These are phyloP conservation scores for Scheffersomyces stipitis DNA, from an alignment of 805 yeast genomes.

Conservation along the genomic window DNA sequence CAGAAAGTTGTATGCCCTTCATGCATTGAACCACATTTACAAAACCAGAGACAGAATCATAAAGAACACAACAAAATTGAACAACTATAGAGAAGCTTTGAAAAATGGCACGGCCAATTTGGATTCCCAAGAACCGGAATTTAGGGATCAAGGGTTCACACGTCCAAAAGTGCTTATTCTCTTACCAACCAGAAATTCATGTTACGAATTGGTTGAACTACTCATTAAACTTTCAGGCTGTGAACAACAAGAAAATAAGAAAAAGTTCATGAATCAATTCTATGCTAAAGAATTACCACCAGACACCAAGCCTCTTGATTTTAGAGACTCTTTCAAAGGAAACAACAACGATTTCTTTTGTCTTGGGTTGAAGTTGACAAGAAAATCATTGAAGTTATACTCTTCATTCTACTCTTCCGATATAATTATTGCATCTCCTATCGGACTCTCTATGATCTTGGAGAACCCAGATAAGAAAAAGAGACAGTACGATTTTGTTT, in stretches of 20 bases:
- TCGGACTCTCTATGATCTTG: constrained; percentile 74
- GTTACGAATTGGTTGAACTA: constrained; percentile 64
- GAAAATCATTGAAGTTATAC: constrained; percentile 82
- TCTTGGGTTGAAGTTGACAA: constrained; percentile 84
- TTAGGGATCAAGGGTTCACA: constrained; percentile 92
- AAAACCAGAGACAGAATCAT: constrained; percentile 86
- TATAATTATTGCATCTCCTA: constrained; percentile 85
- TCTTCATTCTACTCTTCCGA: constrained; percentile 84
- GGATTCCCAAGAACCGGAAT: constrained; percentile 50
- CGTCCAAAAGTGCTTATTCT: constrained; percentile 84
- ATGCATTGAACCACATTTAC: constrained; percentile 76
- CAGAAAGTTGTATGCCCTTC: constrained; percentile 65
- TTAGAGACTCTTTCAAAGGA: constrained; percentile 76
- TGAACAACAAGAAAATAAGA: constrained; percentile 77
- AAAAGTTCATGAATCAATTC: constrained; percentile 73
- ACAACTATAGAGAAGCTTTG: constrained; percentile 40
- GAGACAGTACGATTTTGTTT: constrained; percentile 75
- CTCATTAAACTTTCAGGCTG: constrained; percentile 63
- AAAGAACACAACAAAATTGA: constrained; percentile 66
- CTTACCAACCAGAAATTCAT: constrained; percentile 80
- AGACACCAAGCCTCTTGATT: constrained; percentile 75
- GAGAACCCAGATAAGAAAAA: constrained; percentile 58
- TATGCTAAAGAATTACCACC: constrained; percentile 50
- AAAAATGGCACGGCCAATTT: constrained; percentile 41
- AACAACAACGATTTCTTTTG: constrained; percentile 91